Evolutionary conservation across 78 protist genomes (phyloP), one percentile per base, ranked within the genome.

Genomic region (Monosiga brevicollis): DNA sequence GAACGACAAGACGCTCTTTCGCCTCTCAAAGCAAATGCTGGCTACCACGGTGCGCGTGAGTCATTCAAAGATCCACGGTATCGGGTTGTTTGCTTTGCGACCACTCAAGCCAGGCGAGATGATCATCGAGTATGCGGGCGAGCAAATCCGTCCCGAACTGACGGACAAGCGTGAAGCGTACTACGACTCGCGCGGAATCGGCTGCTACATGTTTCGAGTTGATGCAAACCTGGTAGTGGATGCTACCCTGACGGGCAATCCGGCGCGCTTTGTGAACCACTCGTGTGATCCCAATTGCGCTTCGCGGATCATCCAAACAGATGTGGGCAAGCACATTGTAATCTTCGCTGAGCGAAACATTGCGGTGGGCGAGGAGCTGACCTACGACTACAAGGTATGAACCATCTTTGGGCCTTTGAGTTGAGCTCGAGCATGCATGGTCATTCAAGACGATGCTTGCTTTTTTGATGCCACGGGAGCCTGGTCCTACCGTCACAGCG

Each of bases 191-290:
- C 20, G 6, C 2, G 92, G 91, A 34, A 10, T 89, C 25, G 88
- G 87, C 49, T 87, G 81, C 40, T 94, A 94, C 86, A 86, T 94
- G 88, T 94, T 94, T 82, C 79, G 85, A 1, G 32, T 94, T 6
- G 95, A 94, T 79, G 82, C 42, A 11, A 2, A 73, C 32, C 2
- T 0, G 1, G 71, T 91, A 24, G 82, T 94, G 35, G 96, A 94
- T 80, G 91, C 81, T 73, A 95, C 97, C 2, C 1, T 41, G 55
- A 34, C 42, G 20, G 97, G 97, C 9, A 88, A 85, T 72, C 32
- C 78, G 37, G 94, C 97, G 38, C 84, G 96, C 36, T 95, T 89
- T 87, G 87, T 93, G 85, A 95, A 95, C 74, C 97, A 95, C 83
- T 85, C 90, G 34, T 95, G 97, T 43, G 93, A 83, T 20, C 97